phyloP scores from a whole-genome alignment of 1,284 basidiomycete species.

The Rhodotorula glutinis region DNA sequence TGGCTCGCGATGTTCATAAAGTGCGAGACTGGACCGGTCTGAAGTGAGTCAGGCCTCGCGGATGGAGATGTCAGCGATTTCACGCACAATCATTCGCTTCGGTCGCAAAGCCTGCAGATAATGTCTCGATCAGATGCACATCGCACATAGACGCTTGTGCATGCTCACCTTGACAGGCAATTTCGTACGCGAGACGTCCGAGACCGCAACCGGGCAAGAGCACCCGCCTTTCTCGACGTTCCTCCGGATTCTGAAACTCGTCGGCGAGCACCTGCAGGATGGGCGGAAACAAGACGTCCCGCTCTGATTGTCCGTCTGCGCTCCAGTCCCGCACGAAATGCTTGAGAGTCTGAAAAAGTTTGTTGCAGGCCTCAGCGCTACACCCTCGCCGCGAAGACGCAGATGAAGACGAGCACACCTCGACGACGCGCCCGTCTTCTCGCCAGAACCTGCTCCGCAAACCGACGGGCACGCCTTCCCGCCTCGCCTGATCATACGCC shows the following conservation, averaged over 20 bases:
- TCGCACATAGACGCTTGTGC: neutral
- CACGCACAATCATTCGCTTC: constrained; percentile 16
- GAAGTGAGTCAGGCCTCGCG: constrained; percentile 49
- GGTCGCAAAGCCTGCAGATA: constrained; percentile 1
- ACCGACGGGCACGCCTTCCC: constrained; percentile 33
- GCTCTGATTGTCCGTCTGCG: constrained; percentile 56
- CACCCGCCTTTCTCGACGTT: constrained; percentile 48
- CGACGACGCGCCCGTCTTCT: constrained; percentile 42
- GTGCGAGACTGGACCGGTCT: constrained; percentile 51
- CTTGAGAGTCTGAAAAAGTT: constrained; percentile 50
- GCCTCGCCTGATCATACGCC: constrained; percentile 45
- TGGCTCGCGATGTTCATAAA: constrained; percentile 64
- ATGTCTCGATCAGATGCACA: no score
- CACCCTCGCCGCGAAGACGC: neutral
- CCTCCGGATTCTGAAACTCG: constrained; percentile 17
- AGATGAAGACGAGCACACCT: constrained; percentile 13
- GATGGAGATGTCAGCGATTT: constrained; percentile 47
- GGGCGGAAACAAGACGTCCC: constrained; percentile 57
- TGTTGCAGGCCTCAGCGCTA: neutral
- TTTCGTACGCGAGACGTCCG: constrained; percentile 64
- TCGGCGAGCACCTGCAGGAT: constrained; percentile 56
- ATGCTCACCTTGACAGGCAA: constrained; percentile 55
- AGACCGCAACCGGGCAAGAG: constrained; percentile 64
- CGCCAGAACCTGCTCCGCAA: constrained; percentile 55
- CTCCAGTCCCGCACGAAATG: constrained; percentile 69